phyloP scores from a whole-genome alignment of 352 stramenopile genomes.

The Pythium volutum region DNA sequence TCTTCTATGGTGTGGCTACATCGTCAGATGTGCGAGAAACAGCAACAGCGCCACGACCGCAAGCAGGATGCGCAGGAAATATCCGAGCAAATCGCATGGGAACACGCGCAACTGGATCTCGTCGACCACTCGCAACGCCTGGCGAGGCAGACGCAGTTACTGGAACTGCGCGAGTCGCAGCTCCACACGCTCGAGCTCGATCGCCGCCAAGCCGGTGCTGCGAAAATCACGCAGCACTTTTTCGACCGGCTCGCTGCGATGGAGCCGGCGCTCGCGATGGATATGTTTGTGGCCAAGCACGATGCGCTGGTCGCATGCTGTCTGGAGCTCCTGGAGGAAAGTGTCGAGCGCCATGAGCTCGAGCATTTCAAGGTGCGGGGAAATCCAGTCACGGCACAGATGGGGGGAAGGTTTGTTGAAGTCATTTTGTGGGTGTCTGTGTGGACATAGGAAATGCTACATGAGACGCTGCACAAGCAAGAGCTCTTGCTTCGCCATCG shows the following conservation, averaged over 20 bases:
- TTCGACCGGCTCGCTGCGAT: slow-evolving; percentile 42
- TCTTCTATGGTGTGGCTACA: too few species aligned
- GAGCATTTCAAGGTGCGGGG: slow-evolving; percentile 18
- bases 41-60: slow-evolving; percentile 21
- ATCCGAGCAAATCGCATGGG: slow-evolving; percentile 38
- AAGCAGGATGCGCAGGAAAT: slow-evolving; percentile 30
- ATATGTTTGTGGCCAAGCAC: slow-evolving; percentile 26
- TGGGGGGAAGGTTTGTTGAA: background rate
- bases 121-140: slow-evolving; percentile 14
- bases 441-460: slow-evolving; percentile 12
- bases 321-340: slow-evolving; percentile 15
- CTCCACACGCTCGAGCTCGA: slow-evolving; percentile 28
- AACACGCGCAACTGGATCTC: slow-evolving; percentile 29
- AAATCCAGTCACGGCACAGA: background rate
- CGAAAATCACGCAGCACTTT: slow-evolving; percentile 36
- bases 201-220: slow-evolving; percentile 27
- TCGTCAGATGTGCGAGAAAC: slow-evolving; percentile 25
- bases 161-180: slow-evolving; percentile 25
- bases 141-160: slow-evolving; percentile 10
- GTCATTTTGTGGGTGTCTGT: background rate
- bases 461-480: slow-evolving; percentile 16
- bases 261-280: slow-evolving; percentile 31
- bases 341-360: slow-evolving; percentile 9
- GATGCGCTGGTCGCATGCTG: slow-evolving; percentile 19
- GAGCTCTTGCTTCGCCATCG: slow-evolving; percentile 17